phyloP scores from a whole-genome alignment of 371 early-diverging fungal genomes.

The Phascolomyces articulosus region DNA sequence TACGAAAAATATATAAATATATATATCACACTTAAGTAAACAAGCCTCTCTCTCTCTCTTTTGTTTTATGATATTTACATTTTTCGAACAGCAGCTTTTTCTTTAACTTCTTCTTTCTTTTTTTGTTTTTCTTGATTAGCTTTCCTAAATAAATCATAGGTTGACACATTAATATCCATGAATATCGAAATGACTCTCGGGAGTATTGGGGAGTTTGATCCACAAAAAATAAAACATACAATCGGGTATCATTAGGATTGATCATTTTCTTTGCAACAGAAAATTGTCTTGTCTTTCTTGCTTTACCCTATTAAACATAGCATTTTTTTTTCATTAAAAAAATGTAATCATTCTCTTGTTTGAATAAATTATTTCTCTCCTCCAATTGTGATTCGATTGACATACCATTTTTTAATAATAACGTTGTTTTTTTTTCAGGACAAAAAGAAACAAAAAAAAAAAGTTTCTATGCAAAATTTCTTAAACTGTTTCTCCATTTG shows the following conservation, averaged over 20 bases:
- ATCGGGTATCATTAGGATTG: slow-evolving; percentile 85
- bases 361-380: no score
- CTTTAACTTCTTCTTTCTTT: slow-evolving; percentile 71
- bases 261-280: slow-evolving; percentile 92
- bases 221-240: slow-evolving; percentile 52
- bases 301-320: slow-evolving; percentile 75
- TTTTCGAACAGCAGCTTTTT: slow-evolving; percentile 76
- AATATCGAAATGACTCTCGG: background rate
- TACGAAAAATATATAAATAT: slow-evolving; percentile 7
- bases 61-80: slow-evolving; percentile 59
- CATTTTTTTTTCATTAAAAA: no score
- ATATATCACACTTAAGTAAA: background rate
- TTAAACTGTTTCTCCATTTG: no score
- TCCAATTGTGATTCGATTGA: no score
- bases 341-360: no score
- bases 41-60: background rate
- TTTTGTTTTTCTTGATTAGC: slow-evolving; percentile 79
- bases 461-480: no score
- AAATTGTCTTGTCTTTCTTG: slow-evolving; percentile 91
- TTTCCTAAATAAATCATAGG: slow-evolving; percentile 50
- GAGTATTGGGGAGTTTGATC: no score
- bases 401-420: no score
- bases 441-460: no score
- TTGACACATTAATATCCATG: background rate
- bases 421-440: no score